Percentiles rank a stretch among this genome's conserved stretches.
Evolutionary conservation across 2,329 filamentous ascomycete species (phyloP).

Genomic region (Monilinia polystroma): DNA sequence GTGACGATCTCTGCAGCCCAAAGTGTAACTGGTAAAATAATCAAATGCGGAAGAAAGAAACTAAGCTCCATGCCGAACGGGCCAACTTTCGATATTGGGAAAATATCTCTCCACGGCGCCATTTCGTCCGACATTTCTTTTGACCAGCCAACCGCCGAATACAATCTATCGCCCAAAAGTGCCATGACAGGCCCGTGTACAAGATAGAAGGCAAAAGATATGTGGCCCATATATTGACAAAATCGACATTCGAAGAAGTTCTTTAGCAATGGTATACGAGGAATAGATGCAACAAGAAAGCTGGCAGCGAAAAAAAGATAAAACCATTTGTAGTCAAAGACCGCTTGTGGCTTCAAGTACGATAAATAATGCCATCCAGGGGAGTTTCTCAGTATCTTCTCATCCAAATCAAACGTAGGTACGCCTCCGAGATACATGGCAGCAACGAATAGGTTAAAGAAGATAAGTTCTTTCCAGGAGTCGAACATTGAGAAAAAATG

Average conservation of each 20-base stretch:
- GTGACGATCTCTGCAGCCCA: slow-evolving; percentile 58
- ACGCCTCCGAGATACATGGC: slow-evolving; percentile 60
- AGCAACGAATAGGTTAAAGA: slow-evolving; percentile 51
- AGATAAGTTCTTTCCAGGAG: slow-evolving; percentile 52
- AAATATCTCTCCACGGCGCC: slow-evolving; percentile 55
- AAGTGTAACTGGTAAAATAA: slow-evolving; percentile 59
- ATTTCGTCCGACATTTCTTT: slow-evolving; percentile 40
- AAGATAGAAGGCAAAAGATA: slow-evolving; percentile 63
- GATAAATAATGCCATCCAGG: slow-evolving; percentile 48
- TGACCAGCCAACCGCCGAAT: slow-evolving; percentile 18
- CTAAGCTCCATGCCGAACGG: slow-evolving; percentile 60
- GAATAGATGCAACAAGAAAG: slow-evolving; percentile 55
- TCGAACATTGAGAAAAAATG: slow-evolving; percentile 47
- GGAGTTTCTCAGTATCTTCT: slow-evolving; percentile 51
- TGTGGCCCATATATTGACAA: slow-evolving; percentile 60
- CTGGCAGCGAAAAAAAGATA: slow-evolving; percentile 61
- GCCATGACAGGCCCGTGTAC: slow-evolving; percentile 62
- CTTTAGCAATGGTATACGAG: slow-evolving; percentile 58
- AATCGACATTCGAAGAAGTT: slow-evolving; percentile 57
- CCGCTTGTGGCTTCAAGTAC: slow-evolving; percentile 62
- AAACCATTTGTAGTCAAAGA: slow-evolving; percentile 67
- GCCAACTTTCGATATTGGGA: slow-evolving; percentile 55
- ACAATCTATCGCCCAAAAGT: slow-evolving; percentile 42
- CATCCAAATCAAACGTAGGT: slow-evolving; percentile 52
- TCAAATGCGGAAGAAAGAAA: slow-evolving; percentile 58